Base-by-base conservation (phyloP, 495 filamentous ascomycete species). In the Hypoxylon intermedium region DNA sequence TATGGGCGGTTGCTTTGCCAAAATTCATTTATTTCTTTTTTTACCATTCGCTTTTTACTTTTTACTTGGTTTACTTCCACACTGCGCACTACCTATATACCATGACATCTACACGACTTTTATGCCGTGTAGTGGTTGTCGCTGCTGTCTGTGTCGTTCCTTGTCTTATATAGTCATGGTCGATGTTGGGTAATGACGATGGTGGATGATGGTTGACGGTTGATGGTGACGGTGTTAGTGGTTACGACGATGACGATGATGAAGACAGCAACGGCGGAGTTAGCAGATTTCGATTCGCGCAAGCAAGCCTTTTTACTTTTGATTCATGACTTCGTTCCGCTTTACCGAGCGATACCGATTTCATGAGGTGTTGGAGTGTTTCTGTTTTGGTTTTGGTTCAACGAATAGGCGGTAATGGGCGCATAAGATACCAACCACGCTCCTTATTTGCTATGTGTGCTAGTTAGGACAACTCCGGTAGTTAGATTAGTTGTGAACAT, bases 401-500 rank as follows among this genome's bases (percentile, higher is more conserved):
- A 9, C 30, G 37, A 61, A 54, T 26, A 7, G 7, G 40, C 47
- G 48, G 47, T 52, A 30, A 67, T 60, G 53, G 60, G 46, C 38
- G 53, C 53, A 58, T 57, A 53, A 66, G 57, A 63, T 67, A 63
- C 64, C 63, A 63, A 54, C 44, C 41, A 56, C 61, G 19, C 55
- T 64, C 61, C 50, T 55, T 65, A 55, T 45, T 23, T 53, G 50
- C 55, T 60, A 49, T 51, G 13, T 54, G 38, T 44, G 43, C 36
- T 28, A 50, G 43, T 33, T 28, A 50, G 5, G 30, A 1, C 26
- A 7, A 53, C 41, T 9, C 24, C 9, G 34, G 49, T n/a, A n/a
- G n/a, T n/a, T 44, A 53, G 30, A 51, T 26, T 49, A 55, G 50
- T 46, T 55, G 2, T 47, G 38, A 51, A 65, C 58, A 59, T 12